Evolutionary conservation across 768 basidiomycete species (phyloP).

Genomic region (Podaxis sp.): DNA sequence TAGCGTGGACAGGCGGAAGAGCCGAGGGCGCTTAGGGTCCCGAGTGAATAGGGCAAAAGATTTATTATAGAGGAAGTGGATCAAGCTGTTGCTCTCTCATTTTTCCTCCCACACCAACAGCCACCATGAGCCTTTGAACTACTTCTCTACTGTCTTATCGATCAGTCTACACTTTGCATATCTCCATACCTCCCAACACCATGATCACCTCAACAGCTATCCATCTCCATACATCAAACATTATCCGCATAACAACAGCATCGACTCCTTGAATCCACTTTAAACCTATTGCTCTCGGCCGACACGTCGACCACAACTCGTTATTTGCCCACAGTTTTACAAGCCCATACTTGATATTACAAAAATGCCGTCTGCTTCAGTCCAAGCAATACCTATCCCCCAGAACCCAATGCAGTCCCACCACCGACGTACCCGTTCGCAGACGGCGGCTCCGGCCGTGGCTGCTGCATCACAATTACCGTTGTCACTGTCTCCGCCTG

Average conservation of each 20-base stretch:
- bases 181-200: neutral
- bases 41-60: conserved; percentile 1
- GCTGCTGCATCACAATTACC: neutral
- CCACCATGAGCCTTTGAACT: conserved; percentile 5
- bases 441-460: neutral
- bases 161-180: neutral
- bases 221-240: neutral
- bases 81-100: neutral
- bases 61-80: conserved; percentile 2
- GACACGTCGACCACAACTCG: neutral
- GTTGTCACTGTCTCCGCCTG: neutral
- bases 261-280: neutral
- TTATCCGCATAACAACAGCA: neutral
- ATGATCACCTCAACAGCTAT: conserved; percentile 3
- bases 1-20: neutral
- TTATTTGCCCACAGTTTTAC: neutral
- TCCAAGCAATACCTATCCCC: neutral
- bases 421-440: neutral
- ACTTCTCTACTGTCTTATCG: neutral
- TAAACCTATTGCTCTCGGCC: neutral
- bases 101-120: neutral
- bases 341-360: neutral
- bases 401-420: neutral
- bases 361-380: neutral
- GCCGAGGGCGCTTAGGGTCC: conserved; percentile 3